These are phyloP conservation scores for Coniochaeta sp. DNA, from an alignment of 2,329 filamentous ascomycete genomes.

Conservation along the genomic window DNA sequence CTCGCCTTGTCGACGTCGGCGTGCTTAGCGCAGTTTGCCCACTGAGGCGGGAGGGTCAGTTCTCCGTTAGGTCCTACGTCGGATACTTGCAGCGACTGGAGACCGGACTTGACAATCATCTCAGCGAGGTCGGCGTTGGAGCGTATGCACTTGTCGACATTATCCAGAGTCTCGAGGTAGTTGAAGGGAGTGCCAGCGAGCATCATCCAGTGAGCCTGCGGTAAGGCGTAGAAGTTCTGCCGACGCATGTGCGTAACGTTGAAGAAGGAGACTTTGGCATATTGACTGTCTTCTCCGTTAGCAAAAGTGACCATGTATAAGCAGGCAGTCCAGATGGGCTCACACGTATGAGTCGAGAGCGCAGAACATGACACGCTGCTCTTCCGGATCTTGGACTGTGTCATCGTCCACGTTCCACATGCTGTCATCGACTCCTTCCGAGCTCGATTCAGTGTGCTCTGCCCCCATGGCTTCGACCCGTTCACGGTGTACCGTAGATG, in stretches of 20 bases:
- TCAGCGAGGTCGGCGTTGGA: slow-evolving; percentile 77
- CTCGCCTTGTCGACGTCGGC: slow-evolving; percentile 83
- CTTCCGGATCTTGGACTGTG: slow-evolving; percentile 66
- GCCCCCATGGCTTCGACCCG: neutral
- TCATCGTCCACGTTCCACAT: slow-evolving; percentile 57
- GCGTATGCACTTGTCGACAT: slow-evolving; percentile 82
- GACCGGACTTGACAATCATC: slow-evolving; percentile 63
- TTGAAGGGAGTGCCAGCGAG: slow-evolving; percentile 76
- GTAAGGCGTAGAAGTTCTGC: slow-evolving; percentile 88
- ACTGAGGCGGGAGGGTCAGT: slow-evolving; percentile 48
- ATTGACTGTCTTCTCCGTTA: slow-evolving; percentile 51
- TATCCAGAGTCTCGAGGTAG: slow-evolving; percentile 68
- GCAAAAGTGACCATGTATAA: neutral
- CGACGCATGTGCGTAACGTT: slow-evolving; percentile 87
- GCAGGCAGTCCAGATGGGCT: slow-evolving; percentile 28
- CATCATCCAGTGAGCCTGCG: slow-evolving; percentile 74
- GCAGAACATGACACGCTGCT: slow-evolving; percentile 70
- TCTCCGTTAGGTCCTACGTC: slow-evolving; percentile 21
- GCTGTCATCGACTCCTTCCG: slow-evolving; percentile 25
- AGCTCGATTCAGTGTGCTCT: neutral
- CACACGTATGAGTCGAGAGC: slow-evolving; percentile 87
- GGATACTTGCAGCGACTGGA: slow-evolving; percentile 51
- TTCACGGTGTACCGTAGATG: neutral
- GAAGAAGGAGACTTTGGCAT: slow-evolving; percentile 76
- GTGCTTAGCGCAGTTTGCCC: slow-evolving; percentile 63